These are phyloP conservation scores for Macrocybe gigantea DNA, from an alignment of 768 basidiomycete genomes.

Conservation along the genomic window DNA sequence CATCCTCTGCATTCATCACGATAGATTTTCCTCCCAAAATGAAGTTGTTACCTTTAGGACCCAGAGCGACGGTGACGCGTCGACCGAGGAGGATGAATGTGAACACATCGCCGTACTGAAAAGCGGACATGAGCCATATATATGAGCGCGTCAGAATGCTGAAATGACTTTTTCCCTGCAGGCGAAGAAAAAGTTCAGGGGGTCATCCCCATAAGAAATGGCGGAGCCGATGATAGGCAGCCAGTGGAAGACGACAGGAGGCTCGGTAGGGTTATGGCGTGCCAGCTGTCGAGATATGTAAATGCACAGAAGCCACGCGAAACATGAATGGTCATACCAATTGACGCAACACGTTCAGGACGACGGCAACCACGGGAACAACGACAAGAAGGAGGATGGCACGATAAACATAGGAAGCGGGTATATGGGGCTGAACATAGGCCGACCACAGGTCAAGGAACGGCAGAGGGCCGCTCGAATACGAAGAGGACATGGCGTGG, in stretches of 20 bases:
- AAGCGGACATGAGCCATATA: not conserved
- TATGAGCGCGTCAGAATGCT: not conserved
- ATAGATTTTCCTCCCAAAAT: conserved; percentile 90
- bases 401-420: conserved; percentile 29
- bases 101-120: conserved; percentile 93
- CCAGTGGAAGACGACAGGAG: conserved; percentile 92
- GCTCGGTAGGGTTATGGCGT: conserved; percentile 65
- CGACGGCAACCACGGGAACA: conserved; percentile 59
- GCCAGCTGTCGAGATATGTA: conserved; percentile 37
- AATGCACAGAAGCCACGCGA: not conserved
- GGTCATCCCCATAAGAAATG: conserved; percentile 86
- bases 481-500: conserved; percentile 29
- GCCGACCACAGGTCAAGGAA: conserved; percentile 37
- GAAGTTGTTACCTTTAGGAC: conserved; percentile 90
- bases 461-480: conserved; percentile 33
- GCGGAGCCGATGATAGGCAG: conserved; percentile 90
- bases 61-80: conserved; percentile 85
- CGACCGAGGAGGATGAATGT: conserved; percentile 90
- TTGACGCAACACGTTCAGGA: conserved; percentile 76
- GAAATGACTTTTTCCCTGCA: conserved; percentile 68
- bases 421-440: conserved; percentile 32
- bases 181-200: conserved; percentile 78
- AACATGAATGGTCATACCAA: conserved; percentile 45
- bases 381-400: conserved; percentile 52
- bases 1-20: conserved; percentile 92